A percentile compares a stretch with the other conserved stretches of the same genome.
Evolutionary conservation across 2,329 filamentous ascomycete genomes (phyloP).

Genomic region (Cladophialophora immunda): DNA sequence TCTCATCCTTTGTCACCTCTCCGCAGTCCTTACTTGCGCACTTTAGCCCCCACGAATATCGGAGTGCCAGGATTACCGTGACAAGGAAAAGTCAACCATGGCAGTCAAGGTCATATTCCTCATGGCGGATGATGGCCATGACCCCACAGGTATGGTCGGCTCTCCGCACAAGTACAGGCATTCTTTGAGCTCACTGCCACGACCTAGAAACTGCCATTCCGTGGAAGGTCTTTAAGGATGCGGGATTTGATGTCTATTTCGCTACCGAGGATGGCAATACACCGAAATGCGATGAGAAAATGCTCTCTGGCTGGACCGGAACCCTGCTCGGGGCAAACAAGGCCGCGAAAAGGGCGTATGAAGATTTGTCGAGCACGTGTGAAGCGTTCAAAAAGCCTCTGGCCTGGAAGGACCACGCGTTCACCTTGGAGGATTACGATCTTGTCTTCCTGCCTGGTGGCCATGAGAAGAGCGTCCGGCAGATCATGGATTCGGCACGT

Average conservation of each 20-base stretch:
- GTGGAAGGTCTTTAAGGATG: slow-evolving; percentile 58
- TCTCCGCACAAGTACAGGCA: background rate
- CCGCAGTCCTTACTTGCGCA: background rate
- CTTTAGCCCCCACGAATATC: background rate
- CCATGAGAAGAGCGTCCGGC: slow-evolving; percentile 62
- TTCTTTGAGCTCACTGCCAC: background rate
- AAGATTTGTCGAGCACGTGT: slow-evolving; percentile 53
- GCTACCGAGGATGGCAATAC: slow-evolving; percentile 60
- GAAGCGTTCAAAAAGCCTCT: slow-evolving; percentile 54
- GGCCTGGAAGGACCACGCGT: slow-evolving; percentile 56
- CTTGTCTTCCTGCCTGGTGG: slow-evolving; percentile 63
- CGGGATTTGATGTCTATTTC: slow-evolving; percentile 59
- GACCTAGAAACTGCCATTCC: slow-evolving; percentile 60
- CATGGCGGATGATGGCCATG: slow-evolving; percentile 65
- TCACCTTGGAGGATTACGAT: slow-evolving; percentile 57
- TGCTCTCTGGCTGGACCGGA: slow-evolving; percentile 60
- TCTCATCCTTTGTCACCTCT: background rate
- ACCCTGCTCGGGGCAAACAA: slow-evolving; percentile 55
- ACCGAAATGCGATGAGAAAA: slow-evolving; percentile 60
- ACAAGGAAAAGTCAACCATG: slow-evolving; percentile 6
- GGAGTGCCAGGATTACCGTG: background rate
- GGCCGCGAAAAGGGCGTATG: slow-evolving; percentile 50
- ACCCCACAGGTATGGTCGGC: slow-evolving; percentile 58
- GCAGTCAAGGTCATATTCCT: slow-evolving; percentile 55
- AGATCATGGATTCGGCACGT: slow-evolving; percentile 59